Evolutionary conservation across 192 early-diverging fungal species (phyloP).

Genomic region (Backusella macrospora): DNA sequence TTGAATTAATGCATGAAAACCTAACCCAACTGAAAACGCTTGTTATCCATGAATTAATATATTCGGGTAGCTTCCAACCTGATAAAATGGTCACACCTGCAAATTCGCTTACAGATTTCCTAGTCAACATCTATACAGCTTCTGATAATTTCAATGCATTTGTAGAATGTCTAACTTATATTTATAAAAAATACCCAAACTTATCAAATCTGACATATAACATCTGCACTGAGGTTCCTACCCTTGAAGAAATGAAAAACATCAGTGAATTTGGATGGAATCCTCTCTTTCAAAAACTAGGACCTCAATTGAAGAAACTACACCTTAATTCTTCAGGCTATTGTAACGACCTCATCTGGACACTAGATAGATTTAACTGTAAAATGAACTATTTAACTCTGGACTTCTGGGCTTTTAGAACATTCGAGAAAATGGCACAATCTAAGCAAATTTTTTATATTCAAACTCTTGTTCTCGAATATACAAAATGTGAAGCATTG

Average conservation of each 20-base stretch:
- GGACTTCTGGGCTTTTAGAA: not conserved
- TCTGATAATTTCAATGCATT: not conserved
- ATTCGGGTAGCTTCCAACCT: not conserved
- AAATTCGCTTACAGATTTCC: not conserved
- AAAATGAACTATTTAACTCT: not conserved
- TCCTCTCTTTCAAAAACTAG: not conserved
- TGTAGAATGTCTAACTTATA: not conserved
- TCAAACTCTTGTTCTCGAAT: not conserved
- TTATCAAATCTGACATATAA: not conserved
- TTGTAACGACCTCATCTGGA: not conserved
- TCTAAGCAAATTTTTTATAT: not conserved
- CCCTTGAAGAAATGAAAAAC: not conserved
- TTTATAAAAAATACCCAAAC: not conserved
- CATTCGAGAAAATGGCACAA: not conserved
- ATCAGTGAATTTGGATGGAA: not conserved
- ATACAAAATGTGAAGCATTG: not conserved
- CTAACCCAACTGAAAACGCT: not conserved
- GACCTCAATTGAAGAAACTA: not conserved
- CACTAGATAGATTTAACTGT: not conserved
- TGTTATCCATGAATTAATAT: not conserved
- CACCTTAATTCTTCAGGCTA: not conserved
- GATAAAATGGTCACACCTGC: not conserved
- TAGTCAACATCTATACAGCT: no score
- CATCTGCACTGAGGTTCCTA: not conserved
- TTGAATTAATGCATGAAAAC: not conserved